These are phyloP conservation scores for Backusella australiensis DNA, from an alignment of 192 early-diverging fungal species.

Conservation along the genomic window DNA sequence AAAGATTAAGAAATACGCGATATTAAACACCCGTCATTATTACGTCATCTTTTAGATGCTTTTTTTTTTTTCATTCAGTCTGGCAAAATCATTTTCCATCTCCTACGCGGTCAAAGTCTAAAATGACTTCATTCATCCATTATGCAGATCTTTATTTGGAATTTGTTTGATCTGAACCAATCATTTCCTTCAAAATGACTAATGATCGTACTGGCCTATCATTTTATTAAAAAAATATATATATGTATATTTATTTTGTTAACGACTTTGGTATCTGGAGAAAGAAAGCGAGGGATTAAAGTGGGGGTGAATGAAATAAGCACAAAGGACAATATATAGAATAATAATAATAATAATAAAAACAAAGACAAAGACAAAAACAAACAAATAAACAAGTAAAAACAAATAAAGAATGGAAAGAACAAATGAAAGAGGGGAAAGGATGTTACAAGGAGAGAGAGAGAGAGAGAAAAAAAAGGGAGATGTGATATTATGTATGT, in stretches of 20 bases:
- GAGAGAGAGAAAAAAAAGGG: neutral
- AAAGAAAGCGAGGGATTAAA: neutral
- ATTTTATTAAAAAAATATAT: neutral
- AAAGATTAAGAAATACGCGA: neutral
- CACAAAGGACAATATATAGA: neutral
- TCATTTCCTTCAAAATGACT: neutral
- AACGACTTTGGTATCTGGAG: neutral
- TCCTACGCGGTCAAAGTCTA: neutral
- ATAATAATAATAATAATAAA: neutral
- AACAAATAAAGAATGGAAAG: constrained; percentile 5
- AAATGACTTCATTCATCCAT: neutral
- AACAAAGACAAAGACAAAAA: neutral
- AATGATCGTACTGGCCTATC: neutral
- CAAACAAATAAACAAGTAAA: neutral
- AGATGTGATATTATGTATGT: neutral
- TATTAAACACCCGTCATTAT: neutral
- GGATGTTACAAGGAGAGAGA: neutral
- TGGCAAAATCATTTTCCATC: neutral
- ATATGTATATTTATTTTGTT: neutral
- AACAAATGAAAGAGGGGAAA: neutral
- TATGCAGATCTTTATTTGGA: neutral
- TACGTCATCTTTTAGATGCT: neutral
- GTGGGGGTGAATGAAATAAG: neutral
- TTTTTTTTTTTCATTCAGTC: too few relatives aligned
- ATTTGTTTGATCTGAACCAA: neutral